Base-by-base conservation (phyloP, 2,329 filamentous ascomycete species). In the Exutisphaerella laricina region DNA sequence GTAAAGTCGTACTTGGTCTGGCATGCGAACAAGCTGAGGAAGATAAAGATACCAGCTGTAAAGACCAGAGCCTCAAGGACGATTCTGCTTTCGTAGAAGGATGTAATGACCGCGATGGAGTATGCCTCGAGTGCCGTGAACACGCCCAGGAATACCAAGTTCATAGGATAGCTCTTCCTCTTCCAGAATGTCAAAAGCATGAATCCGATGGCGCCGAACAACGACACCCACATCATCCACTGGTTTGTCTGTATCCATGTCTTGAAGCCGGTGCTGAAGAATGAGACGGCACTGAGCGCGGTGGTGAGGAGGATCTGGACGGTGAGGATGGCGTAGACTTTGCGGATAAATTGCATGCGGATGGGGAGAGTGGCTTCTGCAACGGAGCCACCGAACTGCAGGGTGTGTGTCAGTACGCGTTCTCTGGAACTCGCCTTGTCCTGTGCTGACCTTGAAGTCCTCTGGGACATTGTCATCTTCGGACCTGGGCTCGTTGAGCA, bases 1-100 rank as follows among this genome's bases (percentile, higher is more conserved):
- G 90, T 97, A 65, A 98, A 98, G 72, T 98, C 92, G 64, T 98
- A 98, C 66, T 94, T 94, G 53, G 85, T 86, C 73, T 98, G 92
- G 78, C 89, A 95, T 37, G 92, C 92, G 65, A 98, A 97, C 32
- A 89, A 67, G 3, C 77, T 82, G 44, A 83, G 64, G 21, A 73
- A 77, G 33, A 82, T 66, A 58, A 83, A 83, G 56, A 82, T 79
- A 39, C 71, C 79, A 7, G 80, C 65, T 1, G 92, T 98, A 45
- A 98, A 80, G 53, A 95, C 69, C 23, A 95, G 82, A 12, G 92
- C 92, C 67, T 95, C 84, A 35, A 98, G 76, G 16, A 98, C 92
- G 60, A 97, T 83, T 39, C 74, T 73, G 14, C 81, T 80, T 48
- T 90, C 74, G 70, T 92, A 96, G 68, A 94, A 94, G 16, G 87